These are phyloP conservation scores for Limtongozyma cylindracea DNA, from an alignment of 805 yeast genomes.

Conservation along the genomic window DNA sequence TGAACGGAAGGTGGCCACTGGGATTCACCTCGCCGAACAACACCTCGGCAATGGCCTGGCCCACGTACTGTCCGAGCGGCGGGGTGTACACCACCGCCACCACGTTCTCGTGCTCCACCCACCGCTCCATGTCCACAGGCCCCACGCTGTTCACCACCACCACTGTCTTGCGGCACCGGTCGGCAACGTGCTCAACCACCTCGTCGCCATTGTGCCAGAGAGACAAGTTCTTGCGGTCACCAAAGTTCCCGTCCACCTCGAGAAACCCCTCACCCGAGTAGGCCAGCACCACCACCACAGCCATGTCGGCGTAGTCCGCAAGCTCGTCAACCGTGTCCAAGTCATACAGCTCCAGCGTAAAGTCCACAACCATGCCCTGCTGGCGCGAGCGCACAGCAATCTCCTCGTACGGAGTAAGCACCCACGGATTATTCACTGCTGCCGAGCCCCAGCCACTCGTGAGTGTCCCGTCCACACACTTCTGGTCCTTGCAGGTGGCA, in stretches of 20 bases:
- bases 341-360: slow-evolving; percentile 18
- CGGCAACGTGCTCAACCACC: slow-evolving; percentile 20
- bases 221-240: slow-evolving; percentile 26
- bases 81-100: slow-evolving; percentile 29
- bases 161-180: slow-evolving; percentile 23
- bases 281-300: slow-evolving; percentile 27
- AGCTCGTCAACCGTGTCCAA: slow-evolving; percentile 14
- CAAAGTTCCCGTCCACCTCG: slow-evolving; percentile 29
- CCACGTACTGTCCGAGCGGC: slow-evolving; percentile 31
- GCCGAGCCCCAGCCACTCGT: slow-evolving; percentile 47
- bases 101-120: slow-evolving; percentile 31
- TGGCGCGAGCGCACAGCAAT: slow-evolving; percentile 19
- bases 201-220: slow-evolving; percentile 35
- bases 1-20: slow-evolving; percentile 37
- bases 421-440: slow-evolving; percentile 25
- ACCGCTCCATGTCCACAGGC: slow-evolving; percentile 28
- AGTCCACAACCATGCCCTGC: slow-evolving; percentile 18
- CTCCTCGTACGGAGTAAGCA: slow-evolving; percentile 33
- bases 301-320: slow-evolving; percentile 23
- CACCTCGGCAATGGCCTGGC: slow-evolving; percentile 29
- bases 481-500: slow-evolving; percentile 28
- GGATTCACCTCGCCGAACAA: slow-evolving; percentile 38
- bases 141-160: slow-evolving; percentile 38
- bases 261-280: slow-evolving; percentile 34
- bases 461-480: slow-evolving; percentile 24